Evolutionary conservation across 108 stramenopile species (phyloP).

Genomic region (Pseudonitzschia multiseries): DNA sequence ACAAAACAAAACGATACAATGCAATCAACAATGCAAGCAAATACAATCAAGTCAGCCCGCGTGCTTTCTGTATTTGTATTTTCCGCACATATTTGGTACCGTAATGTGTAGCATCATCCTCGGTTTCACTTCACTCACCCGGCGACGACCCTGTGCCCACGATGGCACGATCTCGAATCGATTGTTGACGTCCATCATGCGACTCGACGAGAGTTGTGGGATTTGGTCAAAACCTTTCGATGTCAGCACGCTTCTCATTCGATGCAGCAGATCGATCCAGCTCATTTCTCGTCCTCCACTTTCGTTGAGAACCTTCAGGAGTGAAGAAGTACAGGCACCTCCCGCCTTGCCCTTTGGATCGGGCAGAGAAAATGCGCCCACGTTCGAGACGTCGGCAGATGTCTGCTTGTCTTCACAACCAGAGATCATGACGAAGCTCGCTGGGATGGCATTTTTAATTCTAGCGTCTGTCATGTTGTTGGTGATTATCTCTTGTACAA

Average conservation of each 20-base stretch:
- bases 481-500: neutral
- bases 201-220: conserved; percentile 77
- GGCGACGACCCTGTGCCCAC: conserved; percentile 3
- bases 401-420: conserved; percentile 78
- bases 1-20: conserved; percentile 23
- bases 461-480: conserved; percentile 34
- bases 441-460: conserved; percentile 65
- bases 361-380: conserved; percentile 79
- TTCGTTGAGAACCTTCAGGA: conserved; percentile 76
- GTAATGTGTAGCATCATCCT: neutral
- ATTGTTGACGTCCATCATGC: conserved; percentile 67
- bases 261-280: conserved; percentile 71
- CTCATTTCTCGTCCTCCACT: conserved; percentile 43
- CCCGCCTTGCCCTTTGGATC: conserved; percentile 81
- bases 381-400: conserved; percentile 80
- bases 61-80: neutral
- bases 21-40: neutral
- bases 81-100: neutral
- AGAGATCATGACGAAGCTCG: conserved; percentile 56
- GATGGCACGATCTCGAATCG: conserved; percentile 42
- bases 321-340: conserved; percentile 91
- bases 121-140: conserved; percentile 3
- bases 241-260: conserved; percentile 62
- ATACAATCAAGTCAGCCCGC: neutral
- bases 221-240: conserved; percentile 62